phyloP scores from a whole-genome alignment of 176 grass and related monocot genomes.

The Bonia amplexicaulis region DNA sequence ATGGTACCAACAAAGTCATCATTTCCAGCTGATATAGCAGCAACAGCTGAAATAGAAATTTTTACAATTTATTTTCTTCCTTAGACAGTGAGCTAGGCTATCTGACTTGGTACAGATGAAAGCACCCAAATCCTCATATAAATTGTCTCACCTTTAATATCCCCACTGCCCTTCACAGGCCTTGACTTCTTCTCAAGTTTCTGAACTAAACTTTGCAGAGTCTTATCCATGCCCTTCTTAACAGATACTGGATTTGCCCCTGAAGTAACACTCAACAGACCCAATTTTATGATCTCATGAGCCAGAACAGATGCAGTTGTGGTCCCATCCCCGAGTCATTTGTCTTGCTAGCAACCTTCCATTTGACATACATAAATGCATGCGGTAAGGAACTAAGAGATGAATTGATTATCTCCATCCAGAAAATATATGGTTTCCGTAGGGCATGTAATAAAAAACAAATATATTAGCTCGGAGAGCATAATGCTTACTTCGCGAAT shows the following conservation, averaged over 20 bases:
- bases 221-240: slow-evolving; percentile 94
- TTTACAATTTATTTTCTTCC: not conserved
- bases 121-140: not conserved
- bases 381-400: not conserved
- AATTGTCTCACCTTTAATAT: slow-evolving; percentile 61
- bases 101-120: not conserved
- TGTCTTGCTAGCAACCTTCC: slow-evolving; percentile 91
- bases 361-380: not conserved
- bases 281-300: slow-evolving; percentile 83
- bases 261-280: slow-evolving; percentile 73
- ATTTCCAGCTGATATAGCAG: slow-evolving; percentile 81
- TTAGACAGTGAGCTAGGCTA: not conserved
- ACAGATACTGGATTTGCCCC: slow-evolving; percentile 88
- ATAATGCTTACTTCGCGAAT: slow-evolving; percentile 67
- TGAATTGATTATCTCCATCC: not conserved
- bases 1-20: slow-evolving; percentile 79
- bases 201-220: slow-evolving; percentile 57
- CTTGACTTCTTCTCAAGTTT: slow-evolving; percentile 88
- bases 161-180: slow-evolving; percentile 65
- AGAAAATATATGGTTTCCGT: not conserved
- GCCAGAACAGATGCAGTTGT: slow-evolving; percentile 87
- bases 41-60: slow-evolving; percentile 54
- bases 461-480: not conserved
- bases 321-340: slow-evolving; percentile 91
- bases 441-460: not conserved